Evolutionary conservation across 371 early-diverging fungal species (phyloP), one percentile per base, ranked within the genome.

Genomic region (Choanephora cucurbitarum): DNA sequence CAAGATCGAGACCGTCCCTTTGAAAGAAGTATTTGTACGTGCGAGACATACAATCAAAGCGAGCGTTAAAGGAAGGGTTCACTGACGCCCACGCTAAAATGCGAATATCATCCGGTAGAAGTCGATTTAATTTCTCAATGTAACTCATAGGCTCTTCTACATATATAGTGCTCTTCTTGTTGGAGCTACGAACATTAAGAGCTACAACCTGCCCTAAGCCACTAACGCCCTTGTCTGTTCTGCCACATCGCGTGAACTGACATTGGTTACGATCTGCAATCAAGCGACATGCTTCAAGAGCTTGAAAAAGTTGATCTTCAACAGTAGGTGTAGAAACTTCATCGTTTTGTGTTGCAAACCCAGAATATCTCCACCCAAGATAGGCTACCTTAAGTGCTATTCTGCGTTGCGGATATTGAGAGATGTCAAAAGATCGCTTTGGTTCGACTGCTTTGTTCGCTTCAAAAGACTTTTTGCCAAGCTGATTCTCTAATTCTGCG

Each of bases 171-270:
- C 23, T 15, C 31, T 68, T 65, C 34, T 34, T 48, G 22, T 53
- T 52, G 17, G 33, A 49, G 15, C 88, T 86, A 7, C 96, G 84
- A 5, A 98, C 86, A 40, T 88, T 76, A 42, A 97, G 63, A n/a
- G 90, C 84, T 13, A 96, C 73, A 2, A 96, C 95, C 65, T 98
- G 97, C 1, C 89, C 92, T 45, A 95, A 80, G 17, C 92, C 92
- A 56, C 92, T 92, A 5, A 99, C 98, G 0, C 98, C 98, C 48
- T 90, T 88, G 70, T 98, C 98, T 0, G 99, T 98, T 22, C 98
- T 77, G 22, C 98, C 97, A 67, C 95, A 94, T 28, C 94, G 80
- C 43, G 87, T 80, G 67, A 84, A 93, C 24, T 86, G 75, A 75
- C 83, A 82, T 14, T 72, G 57, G 5, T 77, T 59, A 11, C 80